A percentile compares a stretch with the other conserved stretches of the same genome.
Conservation (phyloP, 2,329 filamentous ascomycete genomes). For the Trichocomaceae sp. region DNA sequence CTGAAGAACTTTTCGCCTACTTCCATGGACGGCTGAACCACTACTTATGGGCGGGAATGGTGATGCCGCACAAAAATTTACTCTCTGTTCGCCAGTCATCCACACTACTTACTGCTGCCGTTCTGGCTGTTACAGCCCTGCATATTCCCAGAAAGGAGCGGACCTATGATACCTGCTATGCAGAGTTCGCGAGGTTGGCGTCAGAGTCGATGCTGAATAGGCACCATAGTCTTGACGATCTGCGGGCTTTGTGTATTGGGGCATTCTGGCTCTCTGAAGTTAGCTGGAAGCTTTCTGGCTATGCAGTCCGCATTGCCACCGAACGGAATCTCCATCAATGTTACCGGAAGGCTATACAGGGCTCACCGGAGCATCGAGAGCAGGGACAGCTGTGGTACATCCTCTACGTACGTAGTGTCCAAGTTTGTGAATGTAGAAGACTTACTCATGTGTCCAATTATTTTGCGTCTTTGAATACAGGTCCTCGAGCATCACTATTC, state of each 20-base stretch:
- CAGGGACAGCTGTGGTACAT: slow-evolving; percentile 37
- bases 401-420: slow-evolving; percentile 31
- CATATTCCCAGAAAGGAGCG: slow-evolving; percentile 44
- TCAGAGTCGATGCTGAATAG: slow-evolving; percentile 48
- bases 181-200: slow-evolving; percentile 48
- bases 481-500: slow-evolving; percentile 40
- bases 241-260: slow-evolving; percentile 49
- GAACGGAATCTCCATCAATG: slow-evolving; percentile 39
- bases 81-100: slow-evolving; percentile 43
- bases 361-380: slow-evolving; percentile 32
- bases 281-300: slow-evolving; percentile 42
- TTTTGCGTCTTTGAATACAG: slow-evolving; percentile 16
- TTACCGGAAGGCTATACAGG: slow-evolving; percentile 35
- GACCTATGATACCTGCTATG: slow-evolving; percentile 45
- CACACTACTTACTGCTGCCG: slow-evolving; percentile 35
- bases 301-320: slow-evolving; percentile 38
- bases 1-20: slow-evolving; percentile 37
- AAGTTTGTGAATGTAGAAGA: not conserved
- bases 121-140: slow-evolving; percentile 47
- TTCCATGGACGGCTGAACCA: slow-evolving; percentile 38
- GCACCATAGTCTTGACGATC: slow-evolving; percentile 46
- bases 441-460: not conserved
- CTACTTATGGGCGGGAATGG: slow-evolving; percentile 39
- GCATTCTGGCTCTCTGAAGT: slow-evolving; percentile 53
- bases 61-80: slow-evolving; percentile 42